Evolutionary conservation across 257 asterid species (phyloP), one percentile per base, ranked within the genome.

Genomic region (Scutellaria baicalensis): DNA sequence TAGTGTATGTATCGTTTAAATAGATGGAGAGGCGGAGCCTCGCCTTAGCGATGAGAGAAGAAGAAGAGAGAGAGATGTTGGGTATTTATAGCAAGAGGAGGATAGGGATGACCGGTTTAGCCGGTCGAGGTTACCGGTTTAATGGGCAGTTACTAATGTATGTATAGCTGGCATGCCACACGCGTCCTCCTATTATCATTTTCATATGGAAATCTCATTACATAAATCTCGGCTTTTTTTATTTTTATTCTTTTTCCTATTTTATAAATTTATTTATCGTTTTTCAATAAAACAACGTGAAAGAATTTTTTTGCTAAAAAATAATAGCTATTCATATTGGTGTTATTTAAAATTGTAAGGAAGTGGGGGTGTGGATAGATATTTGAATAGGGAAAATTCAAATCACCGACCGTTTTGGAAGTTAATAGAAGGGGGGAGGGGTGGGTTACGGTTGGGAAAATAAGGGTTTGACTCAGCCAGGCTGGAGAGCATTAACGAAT

Each of bases 361-460:
- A 27, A 27, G 33, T 27, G 33, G 33, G 33, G 33, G 2, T 4
- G 33, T 1, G 33, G 33, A 27, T 27, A 27, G 2, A 2, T 27
- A 27, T 65, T 51, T 40, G 60, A 68, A 72, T 69, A 64, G 27
- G 73, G 73, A 74, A 27, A 73, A 66, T 78, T 77, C 72, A 84
- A 83, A 86, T 75, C 86, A 83, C 87, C 93, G 92, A 83, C 90
- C 94, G 85, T 85, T 89, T 89, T 85, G 90, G 96, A 89, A 89
- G 96, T 85, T 86, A 86, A 83, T 77, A 64, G 14, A 68, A 33
- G 40, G 21, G 27, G 36, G 40, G 23, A 16, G 27, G 42, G 35
- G 65, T 63, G 72, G 6, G 45, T 45, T 66, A 77, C 77, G 77
- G 77, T 64, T 75, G 78, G 75, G 75, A 42, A 61, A 72, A 73